Percentiles rank a stretch among this genome's conserved stretches.
Evolutionary conservation across 2,329 filamentous ascomycete species (phyloP).

Genomic region (Alternaria incomplexa): DNA sequence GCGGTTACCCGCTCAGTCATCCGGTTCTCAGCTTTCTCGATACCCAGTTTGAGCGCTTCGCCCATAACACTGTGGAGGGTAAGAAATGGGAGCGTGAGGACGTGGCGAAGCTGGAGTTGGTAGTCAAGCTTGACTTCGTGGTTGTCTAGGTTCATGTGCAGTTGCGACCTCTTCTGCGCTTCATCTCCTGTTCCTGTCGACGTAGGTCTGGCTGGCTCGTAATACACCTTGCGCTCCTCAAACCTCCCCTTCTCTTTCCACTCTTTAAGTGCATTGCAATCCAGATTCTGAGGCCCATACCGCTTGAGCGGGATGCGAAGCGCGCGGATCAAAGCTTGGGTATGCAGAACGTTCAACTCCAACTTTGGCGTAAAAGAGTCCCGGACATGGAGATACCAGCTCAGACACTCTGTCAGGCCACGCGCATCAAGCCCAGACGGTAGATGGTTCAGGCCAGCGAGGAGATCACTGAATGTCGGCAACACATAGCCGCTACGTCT

Average conservation of each 20-base stretch:
- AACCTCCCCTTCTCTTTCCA: slow-evolving; percentile 25
- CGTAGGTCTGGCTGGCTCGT: not conserved
- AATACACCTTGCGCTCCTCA: slow-evolving; percentile 3
- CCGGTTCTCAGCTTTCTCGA: slow-evolving; percentile 20
- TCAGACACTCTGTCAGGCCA: slow-evolving; percentile 25
- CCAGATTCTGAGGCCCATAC: slow-evolving; percentile 26
- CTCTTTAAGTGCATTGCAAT: slow-evolving; percentile 22
- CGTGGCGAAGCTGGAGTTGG: slow-evolving; percentile 17
- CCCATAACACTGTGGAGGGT: slow-evolving; percentile 17
- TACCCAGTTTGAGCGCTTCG: slow-evolving; percentile 25
- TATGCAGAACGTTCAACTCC: slow-evolving; percentile 34
- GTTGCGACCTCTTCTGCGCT: not conserved
- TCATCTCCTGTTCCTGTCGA: fast-evolving
- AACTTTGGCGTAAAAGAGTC: slow-evolving; percentile 28
- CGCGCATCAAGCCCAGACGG: slow-evolving; percentile 29
- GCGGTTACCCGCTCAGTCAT: not conserved
- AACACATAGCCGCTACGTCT: slow-evolving; percentile 5
- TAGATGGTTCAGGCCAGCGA: slow-evolving; percentile 23
- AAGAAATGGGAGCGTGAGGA: slow-evolving; percentile 31
- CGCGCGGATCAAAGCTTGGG: slow-evolving; percentile 28
- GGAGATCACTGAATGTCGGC: slow-evolving; percentile 30
- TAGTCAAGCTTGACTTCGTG: slow-evolving; percentile 12
- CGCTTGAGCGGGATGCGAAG: slow-evolving; percentile 19
- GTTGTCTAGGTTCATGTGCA: slow-evolving; percentile 12
- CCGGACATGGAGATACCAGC: slow-evolving; percentile 25